Percentiles rank a stretch among this genome's conserved stretches.
These are phyloP conservation scores for Agaricales sp. DNA, from an alignment of 1,284 basidiomycete species.

Conservation along the genomic window DNA sequence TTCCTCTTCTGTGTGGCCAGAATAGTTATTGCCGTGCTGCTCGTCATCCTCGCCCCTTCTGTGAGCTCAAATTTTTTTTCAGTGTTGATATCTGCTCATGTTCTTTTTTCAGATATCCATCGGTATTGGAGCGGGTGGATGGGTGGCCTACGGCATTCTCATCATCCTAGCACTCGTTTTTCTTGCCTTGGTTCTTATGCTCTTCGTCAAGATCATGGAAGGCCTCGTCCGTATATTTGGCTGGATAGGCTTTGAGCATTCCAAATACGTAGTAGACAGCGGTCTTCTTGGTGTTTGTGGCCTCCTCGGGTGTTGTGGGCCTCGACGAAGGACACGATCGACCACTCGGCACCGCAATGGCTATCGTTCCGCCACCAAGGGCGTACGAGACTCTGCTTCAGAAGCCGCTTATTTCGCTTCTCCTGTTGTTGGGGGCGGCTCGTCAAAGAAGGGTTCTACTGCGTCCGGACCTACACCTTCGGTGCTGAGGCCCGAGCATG, in stretches of 20 bases:
- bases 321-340: constrained; percentile 34
- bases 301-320: constrained; percentile 63
- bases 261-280: constrained; percentile 68
- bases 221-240: constrained; percentile 73
- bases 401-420: not conserved
- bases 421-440: not conserved
- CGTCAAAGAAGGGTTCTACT: not conserved
- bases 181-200: constrained; percentile 70
- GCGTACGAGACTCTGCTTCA: not conserved
- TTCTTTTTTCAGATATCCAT: constrained; percentile 60
- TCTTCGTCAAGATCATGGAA: constrained; percentile 80
- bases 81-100: constrained; percentile 4
- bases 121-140: constrained; percentile 67
- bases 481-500: constrained; percentile 69
- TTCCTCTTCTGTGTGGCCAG: constrained; percentile 87
- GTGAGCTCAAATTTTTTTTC: constrained; percentile 39
- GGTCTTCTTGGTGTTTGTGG: constrained; percentile 80
- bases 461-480: constrained; percentile 60
- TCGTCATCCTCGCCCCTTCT: constrained; percentile 81
- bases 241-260: constrained; percentile 78
- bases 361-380: constrained; percentile 16
- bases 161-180: constrained; percentile 83
- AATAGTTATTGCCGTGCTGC: constrained; percentile 81
- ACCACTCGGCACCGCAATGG: constrained; percentile 10
- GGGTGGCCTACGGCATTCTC: constrained; percentile 90